Evolutionary conservation across 2,329 filamentous ascomycete species (phyloP), one percentile per base, ranked within the genome.

Genomic region (Claviceps purpurea): DNA sequence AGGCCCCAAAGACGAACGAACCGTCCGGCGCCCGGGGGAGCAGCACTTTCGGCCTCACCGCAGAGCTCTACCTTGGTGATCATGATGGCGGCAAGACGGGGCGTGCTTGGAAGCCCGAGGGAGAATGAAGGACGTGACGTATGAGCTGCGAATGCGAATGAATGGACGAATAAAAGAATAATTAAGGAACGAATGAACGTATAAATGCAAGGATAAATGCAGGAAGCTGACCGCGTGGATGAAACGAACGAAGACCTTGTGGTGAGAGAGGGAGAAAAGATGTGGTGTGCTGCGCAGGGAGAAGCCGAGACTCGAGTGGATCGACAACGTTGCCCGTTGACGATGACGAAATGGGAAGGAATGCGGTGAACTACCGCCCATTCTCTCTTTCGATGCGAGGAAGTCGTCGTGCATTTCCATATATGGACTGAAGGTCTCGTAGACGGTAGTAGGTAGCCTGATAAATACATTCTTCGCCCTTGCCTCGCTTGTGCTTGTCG

Each of bases 1-100:
- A 82, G 63, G 50, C 79, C 78, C 68, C 73, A 73, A 50, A 80
- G 72, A 39, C 76, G 76, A 52, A 82, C 67, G 39, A 75, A 67
- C 52, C 74, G 76, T 1, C 76, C 74, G 16, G 59, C 61, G 43
- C 59, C 56, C 34, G 62, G 58, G 18, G 52, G 44, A 49, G 22
- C 20, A n/a, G 38, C 11, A 14, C 44, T 22, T 26, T 37, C 44
- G 8, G 34, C 14, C n/a, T 50, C 56, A 60, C 46, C 49, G 16
- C 62, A 49, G 47, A 57, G 22, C 45, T 51, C 37, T 39, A 51
- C 37, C 48, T 20, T 43, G 11, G 26, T 53, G 24, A 38, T 44
- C 43, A 50, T 53, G 47, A 20, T 26, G 18, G 44, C 37, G 18
- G 18, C n/a, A 52, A 37, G 34, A 47, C 6, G n/a, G 22, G 22